Conservation (phyloP, 2,329 filamentous ascomycete genomes). For the Teratosphaeria pseudoeucalypti region DNA sequence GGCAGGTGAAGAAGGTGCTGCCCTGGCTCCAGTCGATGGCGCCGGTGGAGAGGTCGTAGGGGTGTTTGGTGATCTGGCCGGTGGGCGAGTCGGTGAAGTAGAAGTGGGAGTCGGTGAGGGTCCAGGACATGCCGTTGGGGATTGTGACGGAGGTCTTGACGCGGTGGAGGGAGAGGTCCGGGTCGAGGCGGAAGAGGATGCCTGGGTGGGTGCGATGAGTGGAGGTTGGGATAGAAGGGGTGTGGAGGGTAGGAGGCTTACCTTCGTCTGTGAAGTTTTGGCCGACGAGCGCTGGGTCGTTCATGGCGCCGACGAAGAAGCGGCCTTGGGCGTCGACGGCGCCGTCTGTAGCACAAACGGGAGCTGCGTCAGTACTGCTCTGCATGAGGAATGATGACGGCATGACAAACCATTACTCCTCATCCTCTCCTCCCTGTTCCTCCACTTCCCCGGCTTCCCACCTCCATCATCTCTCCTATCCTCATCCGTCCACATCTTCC, state of each 20-base stretch:
- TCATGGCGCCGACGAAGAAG: constrained; percentile 83
- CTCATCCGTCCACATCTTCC: constrained; percentile 44
- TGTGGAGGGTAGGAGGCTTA: constrained; percentile 2
- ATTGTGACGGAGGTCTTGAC: constrained; percentile 49
- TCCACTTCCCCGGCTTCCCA: constrained; percentile 28
- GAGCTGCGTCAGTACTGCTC: not conserved
- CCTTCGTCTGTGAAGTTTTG: constrained; percentile 27
- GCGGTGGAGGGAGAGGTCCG: constrained; percentile 48
- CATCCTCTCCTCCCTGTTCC: constrained; percentile 33
- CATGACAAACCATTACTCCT: constrained; percentile 46
- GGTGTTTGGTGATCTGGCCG: constrained; percentile 60
- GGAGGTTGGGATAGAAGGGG: not conserved
- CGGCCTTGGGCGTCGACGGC: constrained; percentile 68
- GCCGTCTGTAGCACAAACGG: constrained; percentile 46
- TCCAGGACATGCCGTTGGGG: constrained; percentile 80
- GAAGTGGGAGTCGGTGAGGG: constrained; percentile 58
- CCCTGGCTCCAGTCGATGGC: constrained; percentile 55
- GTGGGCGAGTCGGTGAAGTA: constrained; percentile 75
- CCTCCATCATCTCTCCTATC: constrained; percentile 32
- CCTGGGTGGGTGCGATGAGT: constrained; percentile 37
- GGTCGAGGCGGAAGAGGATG: constrained; percentile 61
- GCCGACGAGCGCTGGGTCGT: constrained; percentile 50
- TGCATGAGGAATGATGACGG: not conserved
- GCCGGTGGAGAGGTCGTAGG: constrained; percentile 58
- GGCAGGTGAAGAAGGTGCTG: constrained; percentile 62